Evolutionary conservation across 2,329 filamentous ascomycete species (phyloP).

Genomic region (Cordyceps militaris): DNA sequence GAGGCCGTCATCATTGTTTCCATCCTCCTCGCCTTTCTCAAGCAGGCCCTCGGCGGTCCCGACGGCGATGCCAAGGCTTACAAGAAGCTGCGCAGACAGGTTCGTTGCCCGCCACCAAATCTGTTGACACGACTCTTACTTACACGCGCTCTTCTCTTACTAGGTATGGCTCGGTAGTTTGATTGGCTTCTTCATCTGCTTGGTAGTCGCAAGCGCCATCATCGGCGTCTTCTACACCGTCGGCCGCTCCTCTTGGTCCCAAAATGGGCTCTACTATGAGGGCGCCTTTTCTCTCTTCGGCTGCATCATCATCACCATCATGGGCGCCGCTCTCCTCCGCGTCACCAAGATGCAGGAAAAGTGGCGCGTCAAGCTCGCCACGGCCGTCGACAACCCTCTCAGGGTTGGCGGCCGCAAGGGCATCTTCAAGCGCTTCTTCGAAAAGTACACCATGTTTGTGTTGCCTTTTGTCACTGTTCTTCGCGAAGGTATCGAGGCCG

Average conservation of each 20-base stretch:
- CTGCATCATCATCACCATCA: conserved; percentile 70
- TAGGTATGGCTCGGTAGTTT: conserved; percentile 57
- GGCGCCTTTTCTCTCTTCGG: conserved; percentile 71
- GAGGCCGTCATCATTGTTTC: conserved; percentile 82
- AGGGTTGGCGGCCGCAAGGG: conserved; percentile 37
- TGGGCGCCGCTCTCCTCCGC: conserved; percentile 73
- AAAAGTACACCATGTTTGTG: conserved; percentile 81
- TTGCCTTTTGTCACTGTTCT: conserved; percentile 85
- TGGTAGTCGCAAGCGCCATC: conserved; percentile 58
- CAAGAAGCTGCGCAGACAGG: conserved; percentile 61
- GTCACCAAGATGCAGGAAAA: conserved; percentile 79
- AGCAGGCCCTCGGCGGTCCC: conserved; percentile 65
- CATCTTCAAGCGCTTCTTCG: conserved; percentile 53
- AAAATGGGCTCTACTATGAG: conserved; percentile 72
- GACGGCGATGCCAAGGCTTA: conserved; percentile 54
- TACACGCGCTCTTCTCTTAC: not conserved
- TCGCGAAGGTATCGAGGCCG: conserved; percentile 76
- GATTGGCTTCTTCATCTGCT: conserved; percentile 55
- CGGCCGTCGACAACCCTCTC: conserved; percentile 52
- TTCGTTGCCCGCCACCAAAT: conserved; percentile 26
- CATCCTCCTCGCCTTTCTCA: conserved; percentile 77
- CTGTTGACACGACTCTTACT: not conserved
- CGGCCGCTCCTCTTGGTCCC: conserved; percentile 58
- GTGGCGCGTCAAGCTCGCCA: conserved; percentile 76
- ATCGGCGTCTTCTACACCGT: conserved; percentile 67